A percentile compares a stretch with the other conserved stretches of the same genome.
Evolutionary conservation across 1,139 yeast species (phyloP).

Genomic region (Pichia inconspicua): DNA sequence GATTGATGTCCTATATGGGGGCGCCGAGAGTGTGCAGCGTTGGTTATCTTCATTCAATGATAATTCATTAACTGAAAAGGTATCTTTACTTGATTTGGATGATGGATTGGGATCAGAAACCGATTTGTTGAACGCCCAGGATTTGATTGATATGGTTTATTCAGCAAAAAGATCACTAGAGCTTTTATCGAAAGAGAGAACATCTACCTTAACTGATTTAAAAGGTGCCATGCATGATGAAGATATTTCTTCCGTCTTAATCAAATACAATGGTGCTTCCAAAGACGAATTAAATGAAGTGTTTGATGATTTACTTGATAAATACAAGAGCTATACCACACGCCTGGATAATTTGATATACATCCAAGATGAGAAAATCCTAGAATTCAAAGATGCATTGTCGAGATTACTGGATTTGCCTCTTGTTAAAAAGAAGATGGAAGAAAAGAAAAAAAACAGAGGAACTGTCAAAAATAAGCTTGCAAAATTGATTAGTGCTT

Average conservation of each 20-base stretch:
- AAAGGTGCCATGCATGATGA: conserved; percentile 70
- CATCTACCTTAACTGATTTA: conserved; percentile 52
- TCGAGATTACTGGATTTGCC: conserved; percentile 43
- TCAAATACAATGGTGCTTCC: conserved; percentile 50
- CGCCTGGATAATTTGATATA: conserved; percentile 62
- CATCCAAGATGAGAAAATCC: conserved; percentile 52
- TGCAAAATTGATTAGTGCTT: conserved; percentile 41
- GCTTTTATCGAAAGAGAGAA: conserved; percentile 51
- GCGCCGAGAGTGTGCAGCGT: conserved; percentile 11
- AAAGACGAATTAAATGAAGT: conserved; percentile 44
- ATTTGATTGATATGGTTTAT: conserved; percentile 37
- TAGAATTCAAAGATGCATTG: conserved; percentile 53
- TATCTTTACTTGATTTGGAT: conserved; percentile 54
- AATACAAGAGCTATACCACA: conserved; percentile 62
- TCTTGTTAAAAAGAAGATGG: conserved; percentile 33
- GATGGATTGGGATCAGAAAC: conserved; percentile 26
- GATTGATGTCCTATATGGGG: conserved; percentile 12
- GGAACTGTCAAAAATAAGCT: conserved; percentile 30
- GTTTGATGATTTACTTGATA: conserved; percentile 68
- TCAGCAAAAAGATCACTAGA: conserved; percentile 38
- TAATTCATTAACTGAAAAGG: conserved; percentile 29
- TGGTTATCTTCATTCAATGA: conserved; percentile 7
- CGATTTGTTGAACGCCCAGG: conserved; percentile 20
- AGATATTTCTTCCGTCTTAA: conserved; percentile 73
- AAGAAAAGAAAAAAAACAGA: conserved; percentile 29